A percentile compares a stretch with the other conserved stretches of the same genome.
Conservation (phyloP, 495 filamentous ascomycete species). For the Copromyces sp. region DNA sequence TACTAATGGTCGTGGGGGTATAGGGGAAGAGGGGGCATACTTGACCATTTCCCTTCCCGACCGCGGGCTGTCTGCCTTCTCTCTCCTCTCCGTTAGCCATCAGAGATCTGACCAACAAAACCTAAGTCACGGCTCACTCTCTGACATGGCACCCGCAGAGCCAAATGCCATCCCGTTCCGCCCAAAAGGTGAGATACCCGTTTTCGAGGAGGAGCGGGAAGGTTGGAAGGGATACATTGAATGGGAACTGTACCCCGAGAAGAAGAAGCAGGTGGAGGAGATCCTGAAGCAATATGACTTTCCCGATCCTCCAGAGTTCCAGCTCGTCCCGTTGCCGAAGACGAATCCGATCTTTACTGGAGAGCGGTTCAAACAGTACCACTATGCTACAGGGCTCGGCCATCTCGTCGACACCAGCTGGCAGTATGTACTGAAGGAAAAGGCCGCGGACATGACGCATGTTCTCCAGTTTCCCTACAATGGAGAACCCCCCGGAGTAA, state of each 20-base stretch:
- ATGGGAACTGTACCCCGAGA: conserved; percentile 61
- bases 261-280: conserved; percentile 46
- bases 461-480: conserved; percentile 64
- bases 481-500: conserved; percentile 45
- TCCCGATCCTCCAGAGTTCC: conserved; percentile 46
- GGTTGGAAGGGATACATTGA: conserved; percentile 44
- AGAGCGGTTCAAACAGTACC: conserved; percentile 55
- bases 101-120: not conserved
- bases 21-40: not conserved
- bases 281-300: conserved; percentile 50
- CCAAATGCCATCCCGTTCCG: conserved; percentile 14
- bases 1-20: not conserved
- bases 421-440: conserved; percentile 49
- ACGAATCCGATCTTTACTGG: conserved; percentile 54
- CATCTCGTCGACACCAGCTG: conserved; percentile 45
- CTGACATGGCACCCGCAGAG: conserved; percentile 11
- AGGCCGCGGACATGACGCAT: conserved; percentile 56
- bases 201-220: conserved; percentile 14
- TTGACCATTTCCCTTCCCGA: not conserved
- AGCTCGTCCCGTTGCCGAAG: conserved; percentile 45
- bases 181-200: conserved; percentile 9
- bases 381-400: conserved; percentile 46
- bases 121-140: not conserved
- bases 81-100: not conserved
- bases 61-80: not conserved